A percentile compares a stretch with the other conserved stretches of the same genome.
Conservation (phyloP, 805 yeast genomes). For the Diddensiella santjacobensis region DNA sequence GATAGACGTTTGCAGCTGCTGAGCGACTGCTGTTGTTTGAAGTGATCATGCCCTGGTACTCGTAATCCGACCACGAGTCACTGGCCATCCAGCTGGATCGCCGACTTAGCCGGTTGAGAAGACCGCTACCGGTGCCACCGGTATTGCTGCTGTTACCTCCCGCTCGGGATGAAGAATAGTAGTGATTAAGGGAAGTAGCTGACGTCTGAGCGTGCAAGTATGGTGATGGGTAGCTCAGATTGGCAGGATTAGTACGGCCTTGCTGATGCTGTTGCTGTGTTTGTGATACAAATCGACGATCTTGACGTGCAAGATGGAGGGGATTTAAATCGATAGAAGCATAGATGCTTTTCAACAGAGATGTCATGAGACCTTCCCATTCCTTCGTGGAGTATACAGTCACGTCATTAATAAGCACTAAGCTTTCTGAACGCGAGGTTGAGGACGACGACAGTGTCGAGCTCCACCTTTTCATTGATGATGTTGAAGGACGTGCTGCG, state of each 20-base stretch:
- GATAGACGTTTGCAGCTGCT: too few species aligned
- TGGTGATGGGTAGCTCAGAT: conserved; percentile 3
- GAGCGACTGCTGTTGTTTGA: background rate
- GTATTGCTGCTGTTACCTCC: background rate
- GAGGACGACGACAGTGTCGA: conserved; percentile 7
- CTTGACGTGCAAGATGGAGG: conserved; percentile 18
- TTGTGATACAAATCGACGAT: background rate
- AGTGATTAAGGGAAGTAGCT: conserved; percentile 12
- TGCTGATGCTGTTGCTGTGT: background rate
- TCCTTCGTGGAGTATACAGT: conserved; percentile 14
- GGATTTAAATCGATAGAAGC: conserved; percentile 25
- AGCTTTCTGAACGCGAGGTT: conserved; percentile 12
- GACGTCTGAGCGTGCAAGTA: conserved; percentile 20
- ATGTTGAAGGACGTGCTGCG: conserved; percentile 4
- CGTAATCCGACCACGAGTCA: conserved; percentile 21
- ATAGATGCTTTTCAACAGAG: conserved; percentile 22
- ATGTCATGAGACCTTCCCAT: conserved; percentile 21
- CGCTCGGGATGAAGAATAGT: conserved; percentile 3
- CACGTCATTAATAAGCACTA: conserved; percentile 12
- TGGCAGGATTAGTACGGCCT: background rate
- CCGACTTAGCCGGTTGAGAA: conserved; percentile 10
- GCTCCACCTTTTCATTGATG: conserved; percentile 19
- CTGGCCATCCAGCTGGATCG: conserved; percentile 22
- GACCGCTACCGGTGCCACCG: background rate
- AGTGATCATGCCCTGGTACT: conserved; percentile 18